Conservation (phyloP, 139 green algal species). For the Chlorella ohadii region DNA sequence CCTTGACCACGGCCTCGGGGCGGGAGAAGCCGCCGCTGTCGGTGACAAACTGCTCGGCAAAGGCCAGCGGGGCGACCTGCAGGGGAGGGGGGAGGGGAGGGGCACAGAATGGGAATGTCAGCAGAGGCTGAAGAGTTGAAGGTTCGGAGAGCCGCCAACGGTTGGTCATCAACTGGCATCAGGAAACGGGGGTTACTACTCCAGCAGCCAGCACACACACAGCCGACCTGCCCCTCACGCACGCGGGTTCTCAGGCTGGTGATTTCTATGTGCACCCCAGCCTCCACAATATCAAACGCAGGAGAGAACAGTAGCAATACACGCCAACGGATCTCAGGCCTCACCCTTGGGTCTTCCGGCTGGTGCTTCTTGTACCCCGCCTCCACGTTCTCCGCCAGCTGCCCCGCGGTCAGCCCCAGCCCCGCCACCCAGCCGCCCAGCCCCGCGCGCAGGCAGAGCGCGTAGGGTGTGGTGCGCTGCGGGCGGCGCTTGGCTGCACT, state of each 20-base stretch:
- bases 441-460: constrained; percentile 27
- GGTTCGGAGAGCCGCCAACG: too few species aligned
- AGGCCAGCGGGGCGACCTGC: constrained; percentile 30
- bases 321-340: too few species aligned
- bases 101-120: neutral
- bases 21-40: constrained; percentile 26
- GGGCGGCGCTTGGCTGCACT: constrained; percentile 4
- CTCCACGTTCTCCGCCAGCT: constrained; percentile 75
- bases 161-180: too few species aligned
- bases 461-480: constrained; percentile 1
- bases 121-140: neutral
- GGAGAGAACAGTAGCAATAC: too few species aligned
- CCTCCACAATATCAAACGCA: too few species aligned
- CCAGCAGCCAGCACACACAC: too few species aligned
- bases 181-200: too few species aligned
- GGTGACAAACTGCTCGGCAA: constrained; percentile 41
- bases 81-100: neutral
- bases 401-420: constrained; percentile 48
- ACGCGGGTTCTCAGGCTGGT: too few species aligned
- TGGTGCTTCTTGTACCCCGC: constrained; percentile 56
- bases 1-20: constrained; percentile 47
- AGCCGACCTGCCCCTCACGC: too few species aligned
- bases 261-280: too few species aligned
- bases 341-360: constrained; percentile 38
- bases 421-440: constrained; percentile 34